These are phyloP conservation scores for Miscanthus lutarioriparius DNA, from an alignment of 176 grass and related monocot species.

Conservation along the genomic window DNA sequence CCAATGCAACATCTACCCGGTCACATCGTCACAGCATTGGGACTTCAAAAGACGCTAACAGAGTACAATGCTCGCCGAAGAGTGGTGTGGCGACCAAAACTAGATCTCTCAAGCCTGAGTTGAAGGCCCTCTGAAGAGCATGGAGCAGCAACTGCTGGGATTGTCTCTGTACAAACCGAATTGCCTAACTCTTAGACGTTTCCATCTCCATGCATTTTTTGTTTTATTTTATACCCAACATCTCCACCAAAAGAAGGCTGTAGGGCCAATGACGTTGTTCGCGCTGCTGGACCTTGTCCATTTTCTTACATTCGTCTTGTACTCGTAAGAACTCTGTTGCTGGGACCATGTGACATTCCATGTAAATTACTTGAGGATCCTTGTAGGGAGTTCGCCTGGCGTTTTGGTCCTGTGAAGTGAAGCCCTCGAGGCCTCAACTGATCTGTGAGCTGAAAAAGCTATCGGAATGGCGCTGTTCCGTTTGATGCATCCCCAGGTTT, in stretches of 20 bases:
- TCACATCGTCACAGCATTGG: conserved; percentile 73
- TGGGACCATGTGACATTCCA: conserved; percentile 10
- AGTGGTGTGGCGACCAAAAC: conserved; percentile 34
- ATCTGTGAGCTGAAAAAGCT: conserved; percentile 15
- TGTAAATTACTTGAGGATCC: conserved; percentile 34
- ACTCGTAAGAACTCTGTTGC: conserved; percentile 26
- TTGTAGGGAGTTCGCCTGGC: neutral
- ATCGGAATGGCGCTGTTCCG: neutral
- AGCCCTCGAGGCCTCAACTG: neutral
- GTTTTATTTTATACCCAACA: conserved; percentile 27
- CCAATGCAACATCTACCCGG: conserved; percentile 22
- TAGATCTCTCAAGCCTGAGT: conserved; percentile 57
- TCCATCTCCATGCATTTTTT: conserved; percentile 39
- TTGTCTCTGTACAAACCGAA: conserved; percentile 56
- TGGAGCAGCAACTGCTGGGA: neutral
- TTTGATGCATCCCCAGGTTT: conserved; percentile 13
- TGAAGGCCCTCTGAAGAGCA: conserved; percentile 29
- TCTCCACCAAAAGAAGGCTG: conserved; percentile 29
- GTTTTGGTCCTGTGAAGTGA: neutral
- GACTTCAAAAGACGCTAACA: conserved; percentile 54
- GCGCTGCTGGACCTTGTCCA: conserved; percentile 7
- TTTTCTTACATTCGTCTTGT: neutral
- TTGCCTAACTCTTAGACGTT: conserved; percentile 44
- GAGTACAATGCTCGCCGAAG: conserved; percentile 55
- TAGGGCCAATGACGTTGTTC: neutral